Conservation (phyloP, 805 yeast genomes). For the Cyberlindnera subsufficiens region DNA sequence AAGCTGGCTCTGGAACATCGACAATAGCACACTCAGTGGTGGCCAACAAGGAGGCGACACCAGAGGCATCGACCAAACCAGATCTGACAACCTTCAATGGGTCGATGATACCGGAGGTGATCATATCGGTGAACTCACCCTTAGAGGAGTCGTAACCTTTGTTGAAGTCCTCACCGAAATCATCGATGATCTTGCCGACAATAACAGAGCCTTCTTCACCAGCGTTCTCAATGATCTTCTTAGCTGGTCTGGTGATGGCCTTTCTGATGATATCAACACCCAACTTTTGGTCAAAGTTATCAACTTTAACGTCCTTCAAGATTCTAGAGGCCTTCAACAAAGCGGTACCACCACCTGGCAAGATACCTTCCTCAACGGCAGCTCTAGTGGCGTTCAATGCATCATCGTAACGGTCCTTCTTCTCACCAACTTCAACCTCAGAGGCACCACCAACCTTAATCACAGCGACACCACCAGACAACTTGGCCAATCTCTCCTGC, state of each 20-base stretch:
- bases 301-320: constrained; percentile 72
- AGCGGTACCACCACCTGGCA: constrained; percentile 99
- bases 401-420: constrained; percentile 99
- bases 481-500: constrained; percentile 96
- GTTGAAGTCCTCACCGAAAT: constrained; percentile 67
- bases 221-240: constrained; percentile 94
- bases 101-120: constrained; percentile 95
- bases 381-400: constrained; percentile 99
- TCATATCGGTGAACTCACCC: constrained; percentile 93
- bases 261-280: constrained; percentile 94
- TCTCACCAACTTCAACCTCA: constrained; percentile 98
- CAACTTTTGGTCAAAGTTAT: constrained; percentile 82
- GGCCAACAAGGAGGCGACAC: constrained; percentile 96
- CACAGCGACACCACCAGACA: constrained; percentile 98
- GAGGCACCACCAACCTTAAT: constrained; percentile 96
- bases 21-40: constrained; percentile 98
- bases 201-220: constrained; percentile 98
- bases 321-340: constrained; percentile 72
- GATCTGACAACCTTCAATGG: constrained; percentile 98
- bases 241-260: constrained; percentile 95
- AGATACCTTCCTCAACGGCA: constrained; percentile 98
- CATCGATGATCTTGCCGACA: constrained; percentile 72
- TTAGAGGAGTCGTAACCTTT: constrained; percentile 90
- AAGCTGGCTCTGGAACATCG: constrained; percentile 81
- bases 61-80: constrained; percentile 93